Evolutionary conservation across 495 filamentous ascomycete genomes (phyloP), one percentile per base, ranked within the genome.

Genomic region (Aspergillus sparsus): DNA sequence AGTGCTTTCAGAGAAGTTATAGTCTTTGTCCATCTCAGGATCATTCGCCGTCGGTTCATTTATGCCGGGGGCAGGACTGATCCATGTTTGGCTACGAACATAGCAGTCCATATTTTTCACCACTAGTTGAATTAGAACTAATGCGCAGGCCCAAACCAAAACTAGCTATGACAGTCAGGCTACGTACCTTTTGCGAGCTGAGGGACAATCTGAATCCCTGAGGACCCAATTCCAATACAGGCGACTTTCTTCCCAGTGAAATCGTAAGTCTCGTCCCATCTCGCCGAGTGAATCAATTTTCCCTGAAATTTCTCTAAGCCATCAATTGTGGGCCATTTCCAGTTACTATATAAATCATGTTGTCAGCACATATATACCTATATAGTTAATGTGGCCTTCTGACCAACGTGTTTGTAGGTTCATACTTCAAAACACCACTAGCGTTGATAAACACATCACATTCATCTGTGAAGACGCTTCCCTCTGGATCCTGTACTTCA

Each of bases 371-470:
- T 27, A 27, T 27, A 27, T 1, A 27, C 21, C 21, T 27, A 27
- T 27, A 27, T 1, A 27, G 21, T 27, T 27, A 27, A 27, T 3
- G 21, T 27, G 21, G 21, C 21, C 21, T 3, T 27, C 21, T 0
- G 42, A 8, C 13, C 42, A 16, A 46, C 18, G 27, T 12, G 18
- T 47, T 39, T 12, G 51, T 54, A 54, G 27, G 5, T 37, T 36
- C 62, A 21, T 33, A 65, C 58, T 83, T 83, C 56, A 85, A 71
- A 2, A 71, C 66, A 11, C 82, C 82, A 7, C 74, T 69, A 15
- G 77, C 77, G 58, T 83, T 72, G 58, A 85, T 69, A 18, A 85
- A 71, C 49, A 82, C 73, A 66, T 85, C 72, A 50, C 45, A 42
- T n/a, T 56, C 50, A 33, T 59, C 46, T 51, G 31, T 39, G 31